These are phyloP conservation scores for Botrytis porri DNA, from an alignment of 2,329 filamentous ascomycete genomes.

Conservation along the genomic window DNA sequence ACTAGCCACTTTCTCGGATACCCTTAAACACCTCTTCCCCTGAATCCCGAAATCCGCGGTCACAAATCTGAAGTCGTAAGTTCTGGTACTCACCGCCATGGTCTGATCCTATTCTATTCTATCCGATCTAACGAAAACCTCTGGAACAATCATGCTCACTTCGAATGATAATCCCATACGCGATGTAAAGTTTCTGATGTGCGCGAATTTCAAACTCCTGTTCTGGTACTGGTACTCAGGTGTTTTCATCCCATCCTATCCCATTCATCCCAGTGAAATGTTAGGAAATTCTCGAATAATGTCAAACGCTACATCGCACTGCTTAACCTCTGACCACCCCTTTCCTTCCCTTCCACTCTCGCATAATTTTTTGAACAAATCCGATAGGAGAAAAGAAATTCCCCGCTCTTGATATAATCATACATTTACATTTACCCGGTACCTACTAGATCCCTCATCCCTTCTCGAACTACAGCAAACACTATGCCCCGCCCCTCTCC, in stretches of 20 bases:
- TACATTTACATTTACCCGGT: too few relatives aligned
- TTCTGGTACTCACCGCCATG: neutral
- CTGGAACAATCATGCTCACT: neutral
- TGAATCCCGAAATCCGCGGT: neutral
- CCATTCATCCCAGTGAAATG: too few relatives aligned
- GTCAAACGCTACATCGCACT: neutral
- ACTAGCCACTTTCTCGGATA: neutral
- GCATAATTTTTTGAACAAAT: too few relatives aligned
- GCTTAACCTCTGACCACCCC: accelerated
- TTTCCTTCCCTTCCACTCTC: too few relatives aligned
- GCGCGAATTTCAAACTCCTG: neutral
- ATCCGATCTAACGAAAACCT: neutral
- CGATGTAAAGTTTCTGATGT: neutral
- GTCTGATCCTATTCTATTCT: neutral
- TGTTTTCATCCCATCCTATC: neutral
- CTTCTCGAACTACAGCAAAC: too few relatives aligned
- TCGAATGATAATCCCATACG: neutral
- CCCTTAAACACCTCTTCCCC: neutral
- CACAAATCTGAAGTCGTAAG: neutral
- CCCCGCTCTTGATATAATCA: too few relatives aligned
- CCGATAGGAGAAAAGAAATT: too few relatives aligned
- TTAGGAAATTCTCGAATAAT: too few relatives aligned
- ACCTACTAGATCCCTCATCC: too few relatives aligned
- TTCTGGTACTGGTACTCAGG: neutral
- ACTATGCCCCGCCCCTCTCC: too few relatives aligned